phyloP scores from a whole-genome alignment of 805 yeast species.

The Starmerella apicola region DNA sequence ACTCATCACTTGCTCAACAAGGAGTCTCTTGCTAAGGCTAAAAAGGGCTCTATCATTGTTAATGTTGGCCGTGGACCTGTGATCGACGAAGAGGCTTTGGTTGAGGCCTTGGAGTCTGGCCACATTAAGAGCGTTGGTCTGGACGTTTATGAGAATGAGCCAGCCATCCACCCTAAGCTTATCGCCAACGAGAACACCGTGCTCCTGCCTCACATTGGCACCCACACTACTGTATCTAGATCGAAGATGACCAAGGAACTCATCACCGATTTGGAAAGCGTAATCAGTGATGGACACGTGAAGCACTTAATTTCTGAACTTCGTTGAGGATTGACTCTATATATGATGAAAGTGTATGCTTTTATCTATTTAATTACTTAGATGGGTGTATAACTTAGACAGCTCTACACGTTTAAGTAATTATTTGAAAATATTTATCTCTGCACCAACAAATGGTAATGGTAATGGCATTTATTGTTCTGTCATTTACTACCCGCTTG shows the following conservation, averaged over 20 bases:
- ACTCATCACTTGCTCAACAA: slow-evolving; percentile 40
- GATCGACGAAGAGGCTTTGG: slow-evolving; percentile 41
- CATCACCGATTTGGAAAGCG: slow-evolving; percentile 52
- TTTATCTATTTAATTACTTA: too few relatives aligned
- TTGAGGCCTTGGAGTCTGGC: slow-evolving; percentile 37
- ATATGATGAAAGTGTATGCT: too few relatives aligned
- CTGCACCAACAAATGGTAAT: too few relatives aligned
- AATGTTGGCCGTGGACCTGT: slow-evolving; percentile 55
- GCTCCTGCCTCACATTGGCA: slow-evolving; percentile 46
- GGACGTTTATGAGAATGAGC: slow-evolving; percentile 53
- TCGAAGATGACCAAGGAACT: slow-evolving; percentile 70
- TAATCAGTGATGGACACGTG: slow-evolving; percentile 54
- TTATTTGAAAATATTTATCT: too few relatives aligned
- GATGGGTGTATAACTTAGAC: too few relatives aligned
- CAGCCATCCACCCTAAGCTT: slow-evolving; percentile 39
- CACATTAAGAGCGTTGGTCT: slow-evolving; percentile 42
- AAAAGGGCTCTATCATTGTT: slow-evolving; percentile 41
- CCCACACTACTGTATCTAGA: slow-evolving; percentile 34
- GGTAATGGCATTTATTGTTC: too few relatives aligned
- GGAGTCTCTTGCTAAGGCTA: slow-evolving; percentile 36
- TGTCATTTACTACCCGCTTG: too few relatives aligned
- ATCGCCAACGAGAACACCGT: slow-evolving; percentile 35
- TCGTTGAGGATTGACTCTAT: too few relatives aligned
- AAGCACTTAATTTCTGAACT: slow-evolving; percentile 67
- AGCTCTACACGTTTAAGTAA: too few relatives aligned